A percentile compares a stretch with the other conserved stretches of the same genome.
Conservation (phyloP, 441 rosid species). For the Jatropha podagrica region DNA sequence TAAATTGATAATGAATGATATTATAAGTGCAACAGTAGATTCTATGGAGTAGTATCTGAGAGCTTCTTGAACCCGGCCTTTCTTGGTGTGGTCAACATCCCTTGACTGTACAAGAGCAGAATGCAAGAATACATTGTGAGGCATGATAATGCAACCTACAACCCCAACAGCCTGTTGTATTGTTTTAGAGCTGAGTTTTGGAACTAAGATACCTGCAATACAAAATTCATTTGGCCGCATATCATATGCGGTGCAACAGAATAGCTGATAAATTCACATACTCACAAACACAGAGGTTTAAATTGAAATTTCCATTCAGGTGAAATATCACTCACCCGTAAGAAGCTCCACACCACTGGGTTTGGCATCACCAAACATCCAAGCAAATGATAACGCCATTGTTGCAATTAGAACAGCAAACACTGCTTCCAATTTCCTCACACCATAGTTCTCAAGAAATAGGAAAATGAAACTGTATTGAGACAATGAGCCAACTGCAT, state of each 20-base stretch:
- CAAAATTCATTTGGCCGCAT: constrained; percentile 4
- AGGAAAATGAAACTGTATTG: constrained; percentile 73
- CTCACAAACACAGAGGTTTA: neutral
- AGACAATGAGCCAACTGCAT: constrained; percentile 15
- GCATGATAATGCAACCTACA: constrained; percentile 94
- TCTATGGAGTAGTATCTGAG: constrained; percentile 82
- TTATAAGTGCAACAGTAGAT: constrained; percentile 58
- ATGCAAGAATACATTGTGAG: constrained; percentile 90
- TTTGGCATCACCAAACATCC: constrained; percentile 92
- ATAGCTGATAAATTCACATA: neutral
- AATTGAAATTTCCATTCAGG: neutral
- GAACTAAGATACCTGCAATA: constrained; percentile 67
- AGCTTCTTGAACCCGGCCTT: constrained; percentile 75
- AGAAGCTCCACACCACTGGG: constrained; percentile 73
- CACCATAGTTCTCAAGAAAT: constrained; percentile 91
- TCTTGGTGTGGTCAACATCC: constrained; percentile 59
- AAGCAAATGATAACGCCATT: constrained; percentile 88
- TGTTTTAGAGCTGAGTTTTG: constrained; percentile 79
- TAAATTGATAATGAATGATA: constrained; percentile 82
- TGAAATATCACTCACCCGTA: constrained; percentile 44
- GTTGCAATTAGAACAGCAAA: constrained; percentile 75
- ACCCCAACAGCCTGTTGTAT: constrained; percentile 89
- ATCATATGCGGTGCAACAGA: constrained; percentile 1
- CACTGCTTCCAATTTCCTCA: constrained; percentile 84
- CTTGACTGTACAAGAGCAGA: constrained; percentile 95